Conservation (phyloP, 2,329 filamentous ascomycete genomes). For the Fulvia fulva region DNA sequence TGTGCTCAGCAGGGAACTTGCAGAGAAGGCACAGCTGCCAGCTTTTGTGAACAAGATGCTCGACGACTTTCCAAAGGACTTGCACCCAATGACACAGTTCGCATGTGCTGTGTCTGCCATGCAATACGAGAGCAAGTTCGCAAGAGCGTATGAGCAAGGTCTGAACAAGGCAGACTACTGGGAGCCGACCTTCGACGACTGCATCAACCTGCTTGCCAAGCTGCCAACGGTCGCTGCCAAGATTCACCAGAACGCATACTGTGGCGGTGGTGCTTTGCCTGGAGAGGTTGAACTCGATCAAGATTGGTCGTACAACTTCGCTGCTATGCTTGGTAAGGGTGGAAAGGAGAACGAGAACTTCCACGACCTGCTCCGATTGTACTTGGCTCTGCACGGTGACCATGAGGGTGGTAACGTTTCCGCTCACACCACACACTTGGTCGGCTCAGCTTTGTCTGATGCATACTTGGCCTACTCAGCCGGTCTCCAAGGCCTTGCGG, state of each 20-base stretch:
- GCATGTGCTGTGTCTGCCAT: conserved; percentile 92
- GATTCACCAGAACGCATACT: conserved; percentile 91
- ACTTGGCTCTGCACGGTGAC: conserved; percentile 94
- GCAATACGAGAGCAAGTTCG: conserved; percentile 91
- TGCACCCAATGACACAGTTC: conserved; percentile 98
- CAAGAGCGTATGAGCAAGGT: conserved; percentile 85
- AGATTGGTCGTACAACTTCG: conserved; percentile 99
- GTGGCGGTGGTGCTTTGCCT: conserved; percentile 67
- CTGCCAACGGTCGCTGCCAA: conserved; percentile 94
- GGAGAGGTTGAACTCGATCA: conserved; percentile 74
- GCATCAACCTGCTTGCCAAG: conserved; percentile 89
- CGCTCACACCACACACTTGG: conserved; percentile 89
- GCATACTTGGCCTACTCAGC: conserved; percentile 95
- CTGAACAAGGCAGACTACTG: conserved; percentile 96
- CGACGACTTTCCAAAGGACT: conserved; percentile 79
- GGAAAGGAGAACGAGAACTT: conserved; percentile 87
- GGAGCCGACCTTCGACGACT: conserved; percentile 96
- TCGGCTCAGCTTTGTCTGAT: conserved; percentile 89
- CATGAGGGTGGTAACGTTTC: conserved; percentile 98
- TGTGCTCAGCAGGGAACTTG: conserved; percentile 76
- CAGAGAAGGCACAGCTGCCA: conserved; percentile 79
- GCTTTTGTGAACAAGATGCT: conserved; percentile 82
- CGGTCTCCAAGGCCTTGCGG: conserved; percentile 89
- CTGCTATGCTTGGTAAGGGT: conserved; percentile 87
- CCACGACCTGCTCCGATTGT: conserved; percentile 89